Evolutionary conservation across 1,284 basidiomycete species (phyloP), one percentile per base, ranked within the genome.

Genomic region (Phlebopus sp.): DNA sequence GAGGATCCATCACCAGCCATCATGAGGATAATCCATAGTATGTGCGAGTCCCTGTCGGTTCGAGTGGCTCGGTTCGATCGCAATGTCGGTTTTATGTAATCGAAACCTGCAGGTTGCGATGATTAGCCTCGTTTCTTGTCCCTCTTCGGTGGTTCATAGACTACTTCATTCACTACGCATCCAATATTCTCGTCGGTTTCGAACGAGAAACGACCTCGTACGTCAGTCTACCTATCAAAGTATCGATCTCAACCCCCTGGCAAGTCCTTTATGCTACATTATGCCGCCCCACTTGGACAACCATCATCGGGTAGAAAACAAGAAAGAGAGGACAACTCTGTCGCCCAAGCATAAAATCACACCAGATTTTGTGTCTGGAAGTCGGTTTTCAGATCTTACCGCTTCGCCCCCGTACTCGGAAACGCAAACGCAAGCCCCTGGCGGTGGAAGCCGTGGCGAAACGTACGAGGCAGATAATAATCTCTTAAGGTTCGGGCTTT

Each of bases 21-120:
- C 11, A 6, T 39, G 37, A 23, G 19, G 19, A 38, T 5, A 6
- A 21, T 38, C 36, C 36, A 37, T 37, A 17, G 10, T 9, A 8
- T n/a, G n/a, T n/a, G n/a, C n/a, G n/a, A n/a, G n/a, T n/a, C n/a
- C n/a, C 6, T 10, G 46, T 37, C 25, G 30, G 27, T 29, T 35
- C 23, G 15, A 23, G 21, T 23, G 21, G 6, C 21, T 23, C 21
- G 21, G 21, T 5, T 51, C 34, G 48, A 53, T 44, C 51, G 43
- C 8, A 25, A 30, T 21, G 25, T 9, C 4, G 11, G 47, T n/a
- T n/a, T 58, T 62, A 62, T 17, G 50, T 62, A 59, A 62, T 55
- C 56, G 37, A 57, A 59, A 54, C 17, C n/a, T 56, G 51, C 45
- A 51, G 15, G 21, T 23, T n/a, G n/a, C n/a, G 30, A 11, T 35